phyloP scores from a whole-genome alignment of 768 basidiomycete species.

The Artomyces pyxidatus region DNA sequence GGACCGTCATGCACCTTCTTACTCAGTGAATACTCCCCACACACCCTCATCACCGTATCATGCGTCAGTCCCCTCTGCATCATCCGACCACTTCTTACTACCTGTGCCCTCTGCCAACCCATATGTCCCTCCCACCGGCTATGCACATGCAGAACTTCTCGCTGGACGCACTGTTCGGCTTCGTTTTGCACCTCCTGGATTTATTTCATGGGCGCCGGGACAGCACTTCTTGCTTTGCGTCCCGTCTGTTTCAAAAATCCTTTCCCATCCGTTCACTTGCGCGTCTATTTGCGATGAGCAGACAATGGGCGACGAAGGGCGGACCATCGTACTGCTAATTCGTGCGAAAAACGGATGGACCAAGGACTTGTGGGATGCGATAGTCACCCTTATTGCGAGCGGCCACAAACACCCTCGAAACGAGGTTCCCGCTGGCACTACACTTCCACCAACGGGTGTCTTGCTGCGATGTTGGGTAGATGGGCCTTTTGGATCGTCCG shows the following conservation, averaged over 20 bases:
- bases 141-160: constrained; percentile 58
- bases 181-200: constrained; percentile 49
- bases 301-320: constrained; percentile 36
- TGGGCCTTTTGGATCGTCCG: constrained; percentile 62
- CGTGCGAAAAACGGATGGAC: constrained; percentile 69
- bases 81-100: constrained; percentile 7
- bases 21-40: background rate
- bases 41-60: constrained; percentile 1
- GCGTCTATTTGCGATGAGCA: constrained; percentile 49
- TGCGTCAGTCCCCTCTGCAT: background rate
- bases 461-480: constrained; percentile 52
- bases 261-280: constrained; percentile 69
- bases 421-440: constrained; percentile 25
- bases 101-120: constrained; percentile 7
- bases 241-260: constrained; percentile 52
- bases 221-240: constrained; percentile 68
- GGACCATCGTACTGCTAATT: constrained; percentile 56
- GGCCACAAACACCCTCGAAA: constrained; percentile 21
- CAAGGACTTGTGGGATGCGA: constrained; percentile 50
- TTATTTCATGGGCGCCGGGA: constrained; percentile 64
- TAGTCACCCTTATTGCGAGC: constrained; percentile 28
- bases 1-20: constrained; percentile 1
- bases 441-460: constrained; percentile 37
- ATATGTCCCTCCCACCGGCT: constrained; percentile 55
- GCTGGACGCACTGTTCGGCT: constrained; percentile 65